Conservation (phyloP, 768 basidiomycete genomes). For the Sarcodon aspratus region DNA sequence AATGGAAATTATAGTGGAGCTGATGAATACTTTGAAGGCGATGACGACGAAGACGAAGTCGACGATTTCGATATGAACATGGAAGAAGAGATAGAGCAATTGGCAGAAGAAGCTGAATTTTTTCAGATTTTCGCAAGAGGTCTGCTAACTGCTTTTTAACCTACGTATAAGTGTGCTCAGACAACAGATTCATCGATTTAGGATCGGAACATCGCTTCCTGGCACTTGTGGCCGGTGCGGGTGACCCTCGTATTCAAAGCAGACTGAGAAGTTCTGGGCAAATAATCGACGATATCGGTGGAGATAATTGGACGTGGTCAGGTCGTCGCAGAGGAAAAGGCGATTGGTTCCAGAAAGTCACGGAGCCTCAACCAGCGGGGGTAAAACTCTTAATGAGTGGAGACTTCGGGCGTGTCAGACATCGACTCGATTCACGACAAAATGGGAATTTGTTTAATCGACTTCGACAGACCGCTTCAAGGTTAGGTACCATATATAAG, state of each 20-base stretch:
- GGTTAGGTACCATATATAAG: not conserved
- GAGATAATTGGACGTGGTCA: not conserved
- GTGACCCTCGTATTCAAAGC: too few species aligned
- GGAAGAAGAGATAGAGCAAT: slow-evolving; percentile 9
- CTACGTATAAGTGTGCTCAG: too few species aligned
- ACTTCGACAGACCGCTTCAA: slow-evolving; percentile 15
- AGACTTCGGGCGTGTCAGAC: slow-evolving; percentile 63
- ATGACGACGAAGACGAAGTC: slow-evolving; percentile 23
- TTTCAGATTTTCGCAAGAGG: too few species aligned
- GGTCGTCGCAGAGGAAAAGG: slow-evolving; percentile 15
- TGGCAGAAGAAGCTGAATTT: slow-evolving; percentile 4
- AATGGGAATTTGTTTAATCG: slow-evolving; percentile 37
- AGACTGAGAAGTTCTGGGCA: too few species aligned
- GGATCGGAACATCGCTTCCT: too few species aligned
- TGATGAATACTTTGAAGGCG: slow-evolving; percentile 17
- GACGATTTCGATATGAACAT: slow-evolving; percentile 18
- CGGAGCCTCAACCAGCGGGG: slow-evolving; percentile 53
- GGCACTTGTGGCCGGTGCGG: too few species aligned
- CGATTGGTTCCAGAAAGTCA: slow-evolving; percentile 28
- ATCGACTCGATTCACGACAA: slow-evolving; percentile 32
- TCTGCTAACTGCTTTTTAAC: too few species aligned
- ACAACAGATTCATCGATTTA: too few species aligned
- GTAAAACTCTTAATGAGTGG: slow-evolving; percentile 58
- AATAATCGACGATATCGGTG: too few species aligned
- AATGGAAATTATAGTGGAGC: slow-evolving; percentile 13